Evolutionary conservation across 1,139 yeast species (phyloP).

Genomic region (Hansenula lynferdii): DNA sequence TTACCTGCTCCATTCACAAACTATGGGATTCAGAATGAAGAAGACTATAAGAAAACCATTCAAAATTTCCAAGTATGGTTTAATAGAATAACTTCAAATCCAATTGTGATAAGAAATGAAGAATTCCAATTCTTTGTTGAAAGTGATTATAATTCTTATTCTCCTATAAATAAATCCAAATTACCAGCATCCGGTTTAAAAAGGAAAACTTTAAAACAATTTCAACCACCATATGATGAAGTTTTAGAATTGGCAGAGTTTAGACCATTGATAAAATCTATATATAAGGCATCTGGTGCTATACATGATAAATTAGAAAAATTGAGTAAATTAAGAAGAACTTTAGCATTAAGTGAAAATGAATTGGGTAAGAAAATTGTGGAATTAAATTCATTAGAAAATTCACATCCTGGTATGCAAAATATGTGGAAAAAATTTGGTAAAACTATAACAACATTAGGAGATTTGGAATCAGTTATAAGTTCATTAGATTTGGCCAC

Average conservation of each 20-base stretch:
- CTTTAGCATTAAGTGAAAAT: conserved; percentile 49
- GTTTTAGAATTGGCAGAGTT: conserved; percentile 75
- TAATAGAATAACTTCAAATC: conserved; percentile 65
- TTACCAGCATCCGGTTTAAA: conserved; percentile 76
- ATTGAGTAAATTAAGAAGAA: conserved; percentile 49
- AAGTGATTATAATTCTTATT: conserved; percentile 73
- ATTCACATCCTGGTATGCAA: conserved; percentile 60
- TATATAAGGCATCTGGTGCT: conserved; percentile 59
- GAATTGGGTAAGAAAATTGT: conserved; percentile 62
- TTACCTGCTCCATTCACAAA: conserved; percentile 72
- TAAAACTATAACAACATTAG: conserved; percentile 60
- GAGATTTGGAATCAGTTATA: conserved; percentile 73
- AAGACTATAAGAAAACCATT: conserved; percentile 59
- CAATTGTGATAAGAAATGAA: conserved; percentile 77
- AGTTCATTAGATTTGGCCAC: conserved; percentile 73
- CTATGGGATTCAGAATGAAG: conserved; percentile 83
- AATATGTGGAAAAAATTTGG: conserved; percentile 80
- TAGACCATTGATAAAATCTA: conserved; percentile 77
- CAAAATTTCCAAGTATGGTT: conserved; percentile 82
- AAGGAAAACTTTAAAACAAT: conserved; percentile 85
- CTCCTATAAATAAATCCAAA: conserved; percentile 54
- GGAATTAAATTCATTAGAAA: conserved; percentile 46
- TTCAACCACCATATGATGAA: conserved; percentile 89
- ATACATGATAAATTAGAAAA: conserved; percentile 52
- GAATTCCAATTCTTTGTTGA: conserved; percentile 87